Evolutionary conservation across 2,329 filamentous ascomycete species (phyloP).

Genomic region (Fusarium coffeatum): DNA sequence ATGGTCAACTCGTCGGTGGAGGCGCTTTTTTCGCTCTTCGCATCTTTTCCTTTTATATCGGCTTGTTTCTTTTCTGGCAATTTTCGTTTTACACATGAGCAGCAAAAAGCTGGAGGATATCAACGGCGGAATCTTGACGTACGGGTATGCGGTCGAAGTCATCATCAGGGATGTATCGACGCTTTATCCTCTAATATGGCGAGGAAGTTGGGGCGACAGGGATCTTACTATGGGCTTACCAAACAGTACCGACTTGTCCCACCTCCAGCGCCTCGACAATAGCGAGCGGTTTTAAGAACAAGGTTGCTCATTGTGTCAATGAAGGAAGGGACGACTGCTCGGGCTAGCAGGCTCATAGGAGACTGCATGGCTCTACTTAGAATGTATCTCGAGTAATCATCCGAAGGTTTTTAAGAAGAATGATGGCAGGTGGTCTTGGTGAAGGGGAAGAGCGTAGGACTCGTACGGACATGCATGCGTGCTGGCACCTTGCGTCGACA

Average conservation of each 20-base stretch:
- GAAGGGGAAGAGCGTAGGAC: constrained; percentile 42
- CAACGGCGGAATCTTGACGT: constrained; percentile 36
- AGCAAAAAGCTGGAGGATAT: constrained; percentile 46
- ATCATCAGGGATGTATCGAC: constrained; percentile 38
- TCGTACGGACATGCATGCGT: constrained; percentile 40
- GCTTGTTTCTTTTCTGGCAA: constrained; percentile 36
- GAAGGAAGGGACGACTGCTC: constrained; percentile 28
- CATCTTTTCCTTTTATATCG: constrained; percentile 39
- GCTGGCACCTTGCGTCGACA: constrained; percentile 28
- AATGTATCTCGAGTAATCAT: constrained; percentile 50
- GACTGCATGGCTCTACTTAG: constrained; percentile 45
- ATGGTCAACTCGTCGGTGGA: constrained; percentile 17
- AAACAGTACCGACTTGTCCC: constrained; percentile 30
- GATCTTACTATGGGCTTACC: constrained; percentile 33
- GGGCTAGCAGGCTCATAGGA: constrained; percentile 28
- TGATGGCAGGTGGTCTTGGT: constrained; percentile 43
- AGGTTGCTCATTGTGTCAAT: constrained; percentile 41
- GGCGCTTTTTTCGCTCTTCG: constrained; percentile 1
- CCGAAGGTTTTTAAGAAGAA: constrained; percentile 45
- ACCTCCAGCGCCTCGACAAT: constrained; percentile 27
- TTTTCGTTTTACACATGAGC: constrained; percentile 37
- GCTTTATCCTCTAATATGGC: constrained; percentile 40
- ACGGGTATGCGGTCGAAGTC: constrained; percentile 38
- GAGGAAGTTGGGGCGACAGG: constrained; percentile 33
- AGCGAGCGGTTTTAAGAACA: constrained; percentile 31